Conservation (phyloP, 2,329 filamentous ascomycete genomes). For the Aspergillus alliaceus region DNA sequence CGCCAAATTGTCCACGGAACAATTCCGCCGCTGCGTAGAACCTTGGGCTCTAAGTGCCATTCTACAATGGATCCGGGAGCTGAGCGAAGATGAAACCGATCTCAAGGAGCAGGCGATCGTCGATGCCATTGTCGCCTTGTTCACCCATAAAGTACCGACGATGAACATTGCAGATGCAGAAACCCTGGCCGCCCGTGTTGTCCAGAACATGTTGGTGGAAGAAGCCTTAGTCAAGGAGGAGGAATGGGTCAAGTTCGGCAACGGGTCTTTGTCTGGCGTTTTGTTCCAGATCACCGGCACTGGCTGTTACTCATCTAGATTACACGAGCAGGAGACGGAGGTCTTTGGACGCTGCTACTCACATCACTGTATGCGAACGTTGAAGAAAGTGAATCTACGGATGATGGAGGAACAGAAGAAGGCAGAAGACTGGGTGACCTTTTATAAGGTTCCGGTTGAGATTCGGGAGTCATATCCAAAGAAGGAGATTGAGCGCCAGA, state of each 20-base stretch:
- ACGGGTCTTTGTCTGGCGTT: constrained; percentile 79
- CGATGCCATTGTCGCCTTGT: constrained; percentile 83
- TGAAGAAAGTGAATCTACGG: constrained; percentile 91
- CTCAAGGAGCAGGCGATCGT: constrained; percentile 80
- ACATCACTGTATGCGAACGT: constrained; percentile 85
- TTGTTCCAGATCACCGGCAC: constrained; percentile 88
- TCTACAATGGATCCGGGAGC: constrained; percentile 78
- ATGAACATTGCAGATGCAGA: constrained; percentile 99
- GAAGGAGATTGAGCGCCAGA: constrained; percentile 91
- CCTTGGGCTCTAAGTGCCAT: constrained; percentile 94
- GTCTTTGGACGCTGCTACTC: constrained; percentile 83
- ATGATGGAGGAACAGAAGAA: constrained; percentile 67
- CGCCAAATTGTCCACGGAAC: constrained; percentile 73
- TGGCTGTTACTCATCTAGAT: constrained; percentile 83
- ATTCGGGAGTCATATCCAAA: constrained; percentile 69
- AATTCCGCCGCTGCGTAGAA: constrained; percentile 82
- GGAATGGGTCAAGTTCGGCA: constrained; percentile 94
- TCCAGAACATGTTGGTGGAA: constrained; percentile 75
- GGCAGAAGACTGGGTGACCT: constrained; percentile 83
- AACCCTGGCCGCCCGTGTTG: constrained; percentile 73
- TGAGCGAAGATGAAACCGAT: constrained; percentile 89
- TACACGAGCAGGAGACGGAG: constrained; percentile 65
- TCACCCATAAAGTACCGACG: constrained; percentile 91
- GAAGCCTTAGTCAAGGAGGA: constrained; percentile 82
- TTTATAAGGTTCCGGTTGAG: constrained; percentile 80